These are phyloP conservation scores for Phytophthora capsici DNA, from an alignment of 352 stramenopile genomes.

Conservation along the genomic window DNA sequence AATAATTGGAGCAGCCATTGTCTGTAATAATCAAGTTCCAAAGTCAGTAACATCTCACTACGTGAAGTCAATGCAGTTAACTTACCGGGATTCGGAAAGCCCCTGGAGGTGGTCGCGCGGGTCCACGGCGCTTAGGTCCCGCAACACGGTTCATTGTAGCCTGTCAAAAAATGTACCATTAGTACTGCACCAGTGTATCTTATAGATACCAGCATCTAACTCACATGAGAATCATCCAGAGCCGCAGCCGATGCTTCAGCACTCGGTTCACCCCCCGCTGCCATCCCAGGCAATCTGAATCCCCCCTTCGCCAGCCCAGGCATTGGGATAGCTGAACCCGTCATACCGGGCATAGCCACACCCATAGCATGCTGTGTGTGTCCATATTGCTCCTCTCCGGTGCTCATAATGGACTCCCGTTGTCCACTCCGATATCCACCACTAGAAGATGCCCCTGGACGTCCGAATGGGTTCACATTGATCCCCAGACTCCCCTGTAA, in stretches of 20 bases:
- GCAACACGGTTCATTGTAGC: constrained; percentile 79
- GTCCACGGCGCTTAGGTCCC: constrained; percentile 80
- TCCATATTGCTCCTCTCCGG: constrained; percentile 81
- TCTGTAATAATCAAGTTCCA: constrained; percentile 29
- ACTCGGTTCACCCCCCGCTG: constrained; percentile 29
- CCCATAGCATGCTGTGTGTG: constrained; percentile 72
- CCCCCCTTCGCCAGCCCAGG: constrained; percentile 75
- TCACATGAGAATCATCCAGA: constrained; percentile 73
- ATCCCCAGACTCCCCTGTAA: constrained; percentile 84
- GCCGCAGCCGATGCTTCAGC: constrained; percentile 36
- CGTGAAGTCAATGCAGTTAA: constrained; percentile 1
- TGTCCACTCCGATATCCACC: constrained; percentile 46
- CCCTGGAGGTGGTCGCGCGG: constrained; percentile 63
- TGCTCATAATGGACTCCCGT: constrained; percentile 79
- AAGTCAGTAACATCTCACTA: constrained; percentile 7
- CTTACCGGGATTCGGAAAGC: constrained; percentile 68
- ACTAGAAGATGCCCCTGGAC: constrained; percentile 41
- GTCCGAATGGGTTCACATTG: constrained; percentile 83
- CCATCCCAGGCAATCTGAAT: constrained; percentile 75
- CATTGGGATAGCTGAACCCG: constrained; percentile 80
- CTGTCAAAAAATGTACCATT: constrained; percentile 35
- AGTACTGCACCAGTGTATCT: constrained; percentile 11
- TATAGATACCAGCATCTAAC: constrained; percentile 14
- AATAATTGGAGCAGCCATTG: constrained; percentile 46
- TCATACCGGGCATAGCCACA: constrained; percentile 82